A percentile compares a stretch with the other conserved stretches of the same genome.
These are phyloP conservation scores for Lecanoromycetidae sp. DNA, from an alignment of 2,329 filamentous ascomycete species.

Conservation along the genomic window DNA sequence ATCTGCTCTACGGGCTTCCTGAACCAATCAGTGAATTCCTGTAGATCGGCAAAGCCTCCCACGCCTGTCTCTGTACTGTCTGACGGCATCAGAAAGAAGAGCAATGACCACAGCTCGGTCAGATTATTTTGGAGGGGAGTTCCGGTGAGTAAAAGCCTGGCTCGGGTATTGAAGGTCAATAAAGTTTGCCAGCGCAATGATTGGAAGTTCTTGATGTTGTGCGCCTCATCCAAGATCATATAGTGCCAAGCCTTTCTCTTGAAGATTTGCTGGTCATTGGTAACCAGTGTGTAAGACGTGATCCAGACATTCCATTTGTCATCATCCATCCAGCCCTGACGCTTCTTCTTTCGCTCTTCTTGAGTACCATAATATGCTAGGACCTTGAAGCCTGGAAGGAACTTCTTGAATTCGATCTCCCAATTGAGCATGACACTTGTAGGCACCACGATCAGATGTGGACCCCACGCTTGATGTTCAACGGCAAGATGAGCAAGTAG, in stretches of 20 bases:
- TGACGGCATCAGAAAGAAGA: slow-evolving; percentile 93
- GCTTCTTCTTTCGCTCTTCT: slow-evolving; percentile 82
- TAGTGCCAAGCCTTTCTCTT: slow-evolving; percentile 92
- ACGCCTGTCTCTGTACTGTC: slow-evolving; percentile 60
- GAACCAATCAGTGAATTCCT: slow-evolving; percentile 94
- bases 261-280: slow-evolving; percentile 89
- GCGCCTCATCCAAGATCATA: slow-evolving; percentile 93
- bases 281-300: slow-evolving; percentile 90
- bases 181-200: slow-evolving; percentile 94
- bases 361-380: slow-evolving; percentile 91
- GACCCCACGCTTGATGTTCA: slow-evolving; percentile 83
- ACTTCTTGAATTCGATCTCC: slow-evolving; percentile 99
- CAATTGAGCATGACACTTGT: slow-evolving; percentile 98
- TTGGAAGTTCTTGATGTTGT: slow-evolving; percentile 99
- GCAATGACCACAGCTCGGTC: slow-evolving; percentile 88
- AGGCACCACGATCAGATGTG: slow-evolving; percentile 88
- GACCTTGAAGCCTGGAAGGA: slow-evolving; percentile 92
- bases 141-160: slow-evolving; percentile 77
- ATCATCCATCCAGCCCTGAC: slow-evolving; percentile 84
- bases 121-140: slow-evolving; percentile 95
- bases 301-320: slow-evolving; percentile 96
- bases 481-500: slow-evolving; percentile 86
- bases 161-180: slow-evolving; percentile 81
- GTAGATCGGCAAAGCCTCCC: slow-evolving; percentile 84
- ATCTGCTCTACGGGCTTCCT: slow-evolving; percentile 93